phyloP scores from a whole-genome alignment of 2,329 filamentous ascomycete genomes.

The Colletotrichum scovillei region DNA sequence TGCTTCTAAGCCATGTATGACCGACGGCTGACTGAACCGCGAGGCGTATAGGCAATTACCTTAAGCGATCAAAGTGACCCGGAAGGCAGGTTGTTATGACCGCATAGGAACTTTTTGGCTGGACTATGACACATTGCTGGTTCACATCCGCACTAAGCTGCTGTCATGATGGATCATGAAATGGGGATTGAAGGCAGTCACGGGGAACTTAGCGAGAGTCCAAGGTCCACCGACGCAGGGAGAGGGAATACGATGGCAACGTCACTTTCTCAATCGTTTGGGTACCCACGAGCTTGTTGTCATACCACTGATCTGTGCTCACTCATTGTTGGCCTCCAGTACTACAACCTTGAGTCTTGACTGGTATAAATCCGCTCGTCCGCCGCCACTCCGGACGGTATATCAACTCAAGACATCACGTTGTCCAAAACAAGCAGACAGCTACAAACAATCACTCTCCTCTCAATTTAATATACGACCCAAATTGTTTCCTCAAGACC shows the following conservation, averaged over 20 bases:
- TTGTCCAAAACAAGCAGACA: not conserved
- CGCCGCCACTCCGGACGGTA: not conserved
- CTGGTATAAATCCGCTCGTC: conserved; percentile 1
- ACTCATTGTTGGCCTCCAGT: not conserved
- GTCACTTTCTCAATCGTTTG: conserved; percentile 14
- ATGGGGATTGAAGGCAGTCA: not conserved
- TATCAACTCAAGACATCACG: too few species aligned
- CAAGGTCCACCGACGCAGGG: conserved; percentile 7
- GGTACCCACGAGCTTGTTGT: not conserved
- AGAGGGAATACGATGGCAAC: conserved; percentile 9
- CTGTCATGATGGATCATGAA: conserved; percentile 18
- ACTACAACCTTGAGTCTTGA: not conserved
- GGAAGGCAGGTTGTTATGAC: not conserved
- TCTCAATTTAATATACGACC: not conserved
- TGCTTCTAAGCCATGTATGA: too few species aligned
- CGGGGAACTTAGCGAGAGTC: conserved; percentile 10
- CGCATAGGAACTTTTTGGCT: not conserved
- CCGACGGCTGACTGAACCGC: not conserved
- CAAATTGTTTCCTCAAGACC: conserved; percentile 10
- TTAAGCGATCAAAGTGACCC: not conserved
- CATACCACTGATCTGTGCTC: not conserved
- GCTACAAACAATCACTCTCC: not conserved
- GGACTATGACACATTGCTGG: not conserved
- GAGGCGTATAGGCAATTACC: not conserved
- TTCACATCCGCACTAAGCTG: not conserved